A percentile compares a stretch with the other conserved stretches of the same genome.
Evolutionary conservation across 768 basidiomycete species (phyloP).

Genomic region (Macrolepiota fuliginosa): DNA sequence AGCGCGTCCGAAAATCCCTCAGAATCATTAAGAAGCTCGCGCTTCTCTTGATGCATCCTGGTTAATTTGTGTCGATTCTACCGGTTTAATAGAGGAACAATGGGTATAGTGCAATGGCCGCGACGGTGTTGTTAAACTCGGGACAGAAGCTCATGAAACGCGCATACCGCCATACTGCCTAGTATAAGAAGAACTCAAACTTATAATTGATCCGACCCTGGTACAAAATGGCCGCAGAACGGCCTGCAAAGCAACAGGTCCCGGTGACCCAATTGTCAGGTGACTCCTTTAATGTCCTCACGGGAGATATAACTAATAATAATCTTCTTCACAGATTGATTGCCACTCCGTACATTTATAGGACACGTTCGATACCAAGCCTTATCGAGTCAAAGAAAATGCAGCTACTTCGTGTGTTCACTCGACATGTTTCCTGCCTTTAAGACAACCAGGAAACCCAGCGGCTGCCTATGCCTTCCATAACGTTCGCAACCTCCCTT

Average conservation of each 20-base stretch:
- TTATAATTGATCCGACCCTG: too few relatives aligned
- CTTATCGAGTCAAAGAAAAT: neutral
- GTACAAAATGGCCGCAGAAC: neutral
- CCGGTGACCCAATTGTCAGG: neutral
- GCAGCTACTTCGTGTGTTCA: neutral
- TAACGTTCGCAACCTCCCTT: slow-evolving; percentile 44
- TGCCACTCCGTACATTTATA: neutral
- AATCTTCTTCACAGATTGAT: too few relatives aligned
- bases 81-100: too few relatives aligned
- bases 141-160: too few relatives aligned
- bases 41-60: neutral
- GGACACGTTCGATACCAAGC: neutral
- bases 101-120: too few relatives aligned
- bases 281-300: too few relatives aligned
- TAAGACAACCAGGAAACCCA: neutral
- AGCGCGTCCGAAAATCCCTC: neutral
- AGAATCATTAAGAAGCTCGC: neutral
- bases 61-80: too few relatives aligned
- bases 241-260: neutral
- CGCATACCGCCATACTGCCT: too few relatives aligned
- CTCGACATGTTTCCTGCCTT: neutral
- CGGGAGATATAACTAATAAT: too few relatives aligned
- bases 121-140: too few relatives aligned
- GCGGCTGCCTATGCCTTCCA: slow-evolving; percentile 29
- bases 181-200: too few relatives aligned